Evolutionary conservation across 495 filamentous ascomycete genomes (phyloP).

Genomic region (Trichoderma erinaceum): DNA sequence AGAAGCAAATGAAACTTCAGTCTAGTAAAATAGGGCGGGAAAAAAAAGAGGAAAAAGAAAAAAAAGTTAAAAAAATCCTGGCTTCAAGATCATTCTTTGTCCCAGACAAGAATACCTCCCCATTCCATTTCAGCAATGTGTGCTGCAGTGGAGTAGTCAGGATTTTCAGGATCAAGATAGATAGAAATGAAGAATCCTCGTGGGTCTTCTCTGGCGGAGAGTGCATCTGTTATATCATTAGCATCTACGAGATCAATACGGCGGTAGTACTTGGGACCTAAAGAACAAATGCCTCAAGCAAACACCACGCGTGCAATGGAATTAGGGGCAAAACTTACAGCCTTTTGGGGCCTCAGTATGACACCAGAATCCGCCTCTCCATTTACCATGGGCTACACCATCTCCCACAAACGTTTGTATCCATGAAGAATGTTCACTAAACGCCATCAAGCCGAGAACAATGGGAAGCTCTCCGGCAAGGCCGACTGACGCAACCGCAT

Average conservation of each 20-base stretch:
- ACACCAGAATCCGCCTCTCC: constrained; percentile 22
- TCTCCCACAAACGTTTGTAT: constrained; percentile 22
- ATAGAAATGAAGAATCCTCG: constrained; percentile 27
- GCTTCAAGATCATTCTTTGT: background rate
- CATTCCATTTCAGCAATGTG: constrained; percentile 15
- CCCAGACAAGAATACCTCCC: constrained; percentile 16
- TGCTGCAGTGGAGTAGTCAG: constrained; percentile 8
- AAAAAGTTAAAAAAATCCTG: background rate
- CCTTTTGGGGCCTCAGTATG: constrained; percentile 14
- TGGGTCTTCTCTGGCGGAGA: constrained; percentile 15
- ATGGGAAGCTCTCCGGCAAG: constrained; percentile 27
- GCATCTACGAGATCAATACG: background rate
- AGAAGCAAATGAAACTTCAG: background rate
- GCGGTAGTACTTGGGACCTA: too few species aligned
- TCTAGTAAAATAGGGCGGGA: background rate
- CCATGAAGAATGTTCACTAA: constrained; percentile 17
- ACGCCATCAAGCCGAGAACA: constrained; percentile 28
- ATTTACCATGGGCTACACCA: constrained; percentile 4
- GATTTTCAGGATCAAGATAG: constrained; percentile 20
- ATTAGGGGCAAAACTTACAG: constrained; percentile 21
- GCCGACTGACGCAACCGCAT: constrained; percentile 19
- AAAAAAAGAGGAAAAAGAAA: background rate
- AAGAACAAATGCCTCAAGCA: background rate
- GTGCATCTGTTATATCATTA: background rate
- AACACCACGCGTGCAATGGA: background rate